These are phyloP conservation scores for Tylopilus subfusipes DNA, from an alignment of 768 basidiomycete species.

Conservation along the genomic window DNA sequence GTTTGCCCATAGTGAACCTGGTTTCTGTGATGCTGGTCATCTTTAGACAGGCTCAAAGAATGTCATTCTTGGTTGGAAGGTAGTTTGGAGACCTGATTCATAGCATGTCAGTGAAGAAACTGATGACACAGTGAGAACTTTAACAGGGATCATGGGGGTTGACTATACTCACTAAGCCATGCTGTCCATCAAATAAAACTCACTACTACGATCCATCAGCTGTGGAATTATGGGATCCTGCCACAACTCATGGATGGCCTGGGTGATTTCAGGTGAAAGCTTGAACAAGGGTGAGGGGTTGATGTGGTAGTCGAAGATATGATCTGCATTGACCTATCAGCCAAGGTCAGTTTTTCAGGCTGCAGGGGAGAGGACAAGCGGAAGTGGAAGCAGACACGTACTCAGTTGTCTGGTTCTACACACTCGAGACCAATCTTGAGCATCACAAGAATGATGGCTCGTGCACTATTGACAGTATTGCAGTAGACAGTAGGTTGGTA, in stretches of 20 bases:
- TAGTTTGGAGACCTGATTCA: conserved; percentile 82
- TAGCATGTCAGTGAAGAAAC: conserved; percentile 83
- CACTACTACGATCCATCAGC: conserved; percentile 56
- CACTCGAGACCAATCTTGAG: conserved; percentile 82
- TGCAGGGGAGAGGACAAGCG: accelerated
- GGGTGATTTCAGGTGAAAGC: conserved; percentile 60
- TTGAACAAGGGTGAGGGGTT: conserved; percentile 41
- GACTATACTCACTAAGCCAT: conserved; percentile 69
- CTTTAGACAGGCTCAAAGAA: conserved; percentile 84
- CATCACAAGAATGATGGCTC: conserved; percentile 82
- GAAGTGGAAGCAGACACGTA: too few species aligned
- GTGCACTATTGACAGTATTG: conserved; percentile 86
- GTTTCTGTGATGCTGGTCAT: conserved; percentile 91
- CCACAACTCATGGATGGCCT: conserved; percentile 67
- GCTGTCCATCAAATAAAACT: conserved; percentile 96
- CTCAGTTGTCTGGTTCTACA: conserved; percentile 59
- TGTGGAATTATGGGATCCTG: conserved; percentile 58
- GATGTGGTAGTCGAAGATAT: conserved; percentile 54
- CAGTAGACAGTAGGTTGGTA: conserved; percentile 79
- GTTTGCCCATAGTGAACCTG: conserved; percentile 64
- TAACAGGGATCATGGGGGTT: background rate
- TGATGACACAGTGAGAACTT: conserved; percentile 27
- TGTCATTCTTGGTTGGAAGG: conserved; percentile 81
- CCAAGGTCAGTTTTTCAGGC: conserved; percentile 12
- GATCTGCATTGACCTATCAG: conserved; percentile 47